Percentiles rank a stretch among this genome's conserved stretches.
Conservation (phyloP, 1,139 yeast genomes). For the Pichia sp. region DNA sequence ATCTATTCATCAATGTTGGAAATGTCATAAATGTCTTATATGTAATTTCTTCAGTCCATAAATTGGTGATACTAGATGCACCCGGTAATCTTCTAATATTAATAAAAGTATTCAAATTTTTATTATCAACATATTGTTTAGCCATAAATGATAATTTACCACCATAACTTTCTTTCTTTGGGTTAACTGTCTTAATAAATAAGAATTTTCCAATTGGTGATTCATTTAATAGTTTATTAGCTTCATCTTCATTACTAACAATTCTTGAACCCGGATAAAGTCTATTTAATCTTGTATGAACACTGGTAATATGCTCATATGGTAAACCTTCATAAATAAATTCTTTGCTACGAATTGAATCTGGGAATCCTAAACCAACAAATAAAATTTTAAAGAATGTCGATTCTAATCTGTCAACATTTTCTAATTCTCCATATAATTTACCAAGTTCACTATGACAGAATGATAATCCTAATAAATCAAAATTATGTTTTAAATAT, state of each 20-base stretch:
- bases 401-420: conserved; percentile 67
- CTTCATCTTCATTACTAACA: conserved; percentile 57
- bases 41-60: conserved; percentile 86
- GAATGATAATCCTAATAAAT: conserved; percentile 68
- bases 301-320: conserved; percentile 80
- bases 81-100: conserved; percentile 71
- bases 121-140: conserved; percentile 64
- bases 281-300: conserved; percentile 69
- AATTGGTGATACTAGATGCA: conserved; percentile 61
- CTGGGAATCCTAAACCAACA: conserved; percentile 82
- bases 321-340: conserved; percentile 84
- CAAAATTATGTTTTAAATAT: conserved; percentile 68
- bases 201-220: conserved; percentile 67
- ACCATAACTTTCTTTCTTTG: conserved; percentile 50
- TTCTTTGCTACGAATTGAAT: conserved; percentile 64
- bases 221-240: conserved; percentile 36
- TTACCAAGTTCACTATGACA: conserved; percentile 67
- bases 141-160: conserved; percentile 44
- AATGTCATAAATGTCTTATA: conserved; percentile 71
- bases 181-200: conserved; percentile 69
- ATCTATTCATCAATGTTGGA: conserved; percentile 85
- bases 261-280: conserved; percentile 81
- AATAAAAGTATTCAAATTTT: conserved; percentile 64
- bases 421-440: conserved; percentile 62
- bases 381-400: conserved; percentile 76